Conservation (phyloP, 2,329 filamentous ascomycete species). For the Aspergillus eucalypticola region DNA sequence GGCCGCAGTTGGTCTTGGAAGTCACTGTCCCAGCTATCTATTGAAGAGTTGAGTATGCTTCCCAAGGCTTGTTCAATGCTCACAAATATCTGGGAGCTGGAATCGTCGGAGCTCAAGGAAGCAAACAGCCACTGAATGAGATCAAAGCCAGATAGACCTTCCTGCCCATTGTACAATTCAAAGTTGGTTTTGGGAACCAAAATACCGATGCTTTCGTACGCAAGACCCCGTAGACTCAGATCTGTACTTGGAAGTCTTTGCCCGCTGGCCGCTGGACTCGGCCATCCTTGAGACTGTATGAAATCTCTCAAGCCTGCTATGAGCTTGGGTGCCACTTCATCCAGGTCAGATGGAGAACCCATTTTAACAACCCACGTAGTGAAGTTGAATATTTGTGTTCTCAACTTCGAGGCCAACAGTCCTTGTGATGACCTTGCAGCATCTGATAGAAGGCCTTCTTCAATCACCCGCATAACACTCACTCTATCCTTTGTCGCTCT, state of each 20-base stretch:
- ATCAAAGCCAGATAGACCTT: constrained; percentile 50
- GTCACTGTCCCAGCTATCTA: constrained; percentile 45
- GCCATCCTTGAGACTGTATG: constrained; percentile 82
- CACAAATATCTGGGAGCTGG: constrained; percentile 70
- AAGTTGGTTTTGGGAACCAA: constrained; percentile 58
- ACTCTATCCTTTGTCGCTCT: constrained; percentile 69
- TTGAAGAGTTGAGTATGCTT: constrained; percentile 66
- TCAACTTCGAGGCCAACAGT: constrained; percentile 75
- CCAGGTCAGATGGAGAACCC: constrained; percentile 62
- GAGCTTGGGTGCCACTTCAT: constrained; percentile 66
- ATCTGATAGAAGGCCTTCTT: constrained; percentile 60
- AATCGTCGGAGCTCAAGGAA: constrained; percentile 77
- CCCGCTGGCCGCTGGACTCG: constrained; percentile 55
- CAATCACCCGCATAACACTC: constrained; percentile 68
- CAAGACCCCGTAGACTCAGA: constrained; percentile 70
- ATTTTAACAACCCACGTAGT: constrained; percentile 83
- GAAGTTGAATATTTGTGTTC: constrained; percentile 80
- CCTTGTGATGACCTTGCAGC: constrained; percentile 53
- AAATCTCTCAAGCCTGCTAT: constrained; percentile 71
- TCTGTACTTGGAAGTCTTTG: constrained; percentile 61
- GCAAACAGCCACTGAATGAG: constrained; percentile 77
- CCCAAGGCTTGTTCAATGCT: constrained; percentile 89
- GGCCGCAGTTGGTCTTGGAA: constrained; percentile 49
- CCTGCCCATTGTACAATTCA: constrained; percentile 24
- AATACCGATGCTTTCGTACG: constrained; percentile 88